Conservation (phyloP, 306 rosid species). For the Prunus davidiana region DNA sequence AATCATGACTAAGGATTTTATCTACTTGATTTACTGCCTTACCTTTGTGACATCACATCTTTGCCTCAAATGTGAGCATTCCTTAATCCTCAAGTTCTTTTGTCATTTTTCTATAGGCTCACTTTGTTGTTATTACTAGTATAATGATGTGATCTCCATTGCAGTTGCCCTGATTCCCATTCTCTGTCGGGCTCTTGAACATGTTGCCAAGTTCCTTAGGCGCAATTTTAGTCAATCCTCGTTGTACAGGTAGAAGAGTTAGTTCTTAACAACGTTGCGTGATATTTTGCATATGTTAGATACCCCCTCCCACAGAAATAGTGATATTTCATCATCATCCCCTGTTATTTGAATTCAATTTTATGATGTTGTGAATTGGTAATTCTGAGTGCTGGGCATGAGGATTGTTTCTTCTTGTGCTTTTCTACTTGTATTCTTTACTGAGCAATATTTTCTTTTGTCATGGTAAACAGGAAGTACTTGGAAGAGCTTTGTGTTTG, state of each 20-base stretch:
- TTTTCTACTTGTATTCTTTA: neutral
- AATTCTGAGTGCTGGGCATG: neutral
- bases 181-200: conserved; percentile 76
- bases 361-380: neutral
- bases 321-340: neutral
- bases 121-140: conserved; percentile 8
- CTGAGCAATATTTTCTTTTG: neutral
- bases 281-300: conserved; percentile 1
- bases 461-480: conserved; percentile 62
- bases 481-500: conserved; percentile 89
- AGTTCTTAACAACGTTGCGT: conserved; percentile 5
- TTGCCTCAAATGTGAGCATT: conserved; percentile 75
- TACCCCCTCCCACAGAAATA: neutral
- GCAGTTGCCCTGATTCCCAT: conserved; percentile 94
- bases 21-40: conserved; percentile 79
- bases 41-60: conserved; percentile 73
- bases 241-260: conserved; percentile 71
- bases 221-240: conserved; percentile 81
- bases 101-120: neutral
- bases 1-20: conserved; percentile 74
- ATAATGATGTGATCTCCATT: conserved; percentile 31
- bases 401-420: neutral
- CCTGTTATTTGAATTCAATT: neutral
- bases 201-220: conserved; percentile 95
- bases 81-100: conserved; percentile 15